A percentile compares a stretch with the other conserved stretches of the same genome.
phyloP scores from a whole-genome alignment of 768 basidiomycete species.

The Trametes gibbosa region DNA sequence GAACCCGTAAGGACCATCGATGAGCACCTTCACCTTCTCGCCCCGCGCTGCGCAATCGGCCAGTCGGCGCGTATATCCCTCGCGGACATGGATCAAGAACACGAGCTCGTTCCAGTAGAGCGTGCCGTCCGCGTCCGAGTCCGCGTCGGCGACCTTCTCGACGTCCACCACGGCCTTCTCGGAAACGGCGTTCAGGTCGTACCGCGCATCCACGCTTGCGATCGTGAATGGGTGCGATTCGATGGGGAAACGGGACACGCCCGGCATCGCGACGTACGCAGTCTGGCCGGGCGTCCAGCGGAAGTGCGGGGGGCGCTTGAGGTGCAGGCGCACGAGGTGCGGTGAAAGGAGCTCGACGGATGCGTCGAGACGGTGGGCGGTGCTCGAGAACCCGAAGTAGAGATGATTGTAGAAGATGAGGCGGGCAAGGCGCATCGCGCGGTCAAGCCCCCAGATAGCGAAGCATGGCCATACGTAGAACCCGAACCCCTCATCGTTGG shows the following conservation, averaged over 20 bases:
- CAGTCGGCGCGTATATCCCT: slow-evolving; percentile 58
- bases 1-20: slow-evolving; percentile 61
- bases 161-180: not conserved
- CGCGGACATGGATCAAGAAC: slow-evolving; percentile 57
- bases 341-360: slow-evolving; percentile 44
- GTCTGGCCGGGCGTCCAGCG: slow-evolving; percentile 54
- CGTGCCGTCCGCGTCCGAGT: not conserved
- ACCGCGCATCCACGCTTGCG: slow-evolving; percentile 25
- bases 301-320: slow-evolving; percentile 46
- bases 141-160: slow-evolving; percentile 9
- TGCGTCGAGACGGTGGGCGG: slow-evolving; percentile 33
- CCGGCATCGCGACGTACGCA: slow-evolving; percentile 49
- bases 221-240: slow-evolving; percentile 67
- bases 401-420: slow-evolving; percentile 44
- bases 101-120: slow-evolving; percentile 40
- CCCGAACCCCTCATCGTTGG: slow-evolving; percentile 25
- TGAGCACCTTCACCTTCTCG: slow-evolving; percentile 40
- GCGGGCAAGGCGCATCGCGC: slow-evolving; percentile 47
- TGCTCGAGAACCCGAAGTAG: slow-evolving; percentile 34
- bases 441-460: slow-evolving; percentile 55
- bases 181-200: not conserved
- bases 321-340: slow-evolving; percentile 46
- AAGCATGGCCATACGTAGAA: slow-evolving; percentile 50
- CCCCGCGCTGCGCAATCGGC: slow-evolving; percentile 32
- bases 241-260: slow-evolving; percentile 41